Evolutionary conservation across 306 rosid species (phyloP).

Genomic region (Quercus mongolica): DNA sequence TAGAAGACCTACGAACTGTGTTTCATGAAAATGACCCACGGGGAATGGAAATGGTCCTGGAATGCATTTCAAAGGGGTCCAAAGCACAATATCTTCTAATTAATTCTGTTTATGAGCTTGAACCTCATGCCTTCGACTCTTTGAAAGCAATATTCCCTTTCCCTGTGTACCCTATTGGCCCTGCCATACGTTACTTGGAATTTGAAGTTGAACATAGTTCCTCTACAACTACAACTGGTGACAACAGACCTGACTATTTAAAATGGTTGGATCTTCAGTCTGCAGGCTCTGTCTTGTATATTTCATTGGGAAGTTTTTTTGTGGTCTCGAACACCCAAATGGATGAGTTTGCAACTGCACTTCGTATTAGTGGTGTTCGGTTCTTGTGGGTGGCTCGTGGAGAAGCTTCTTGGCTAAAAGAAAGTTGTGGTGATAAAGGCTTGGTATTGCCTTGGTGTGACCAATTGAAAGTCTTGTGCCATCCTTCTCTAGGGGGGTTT

Average conservation of each 20-base stretch:
- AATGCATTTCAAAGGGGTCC: constrained; percentile 26
- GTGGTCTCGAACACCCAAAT: not conserved
- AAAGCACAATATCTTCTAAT: constrained; percentile 41
- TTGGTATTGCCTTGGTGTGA: not conserved
- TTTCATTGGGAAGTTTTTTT: not conserved
- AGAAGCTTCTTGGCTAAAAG: not conserved
- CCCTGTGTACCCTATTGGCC: constrained; percentile 50
- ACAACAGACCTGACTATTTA: constrained; percentile 19
- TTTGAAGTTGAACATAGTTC: not conserved
- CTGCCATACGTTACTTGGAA: constrained; percentile 43
- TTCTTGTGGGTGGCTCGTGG: not conserved
- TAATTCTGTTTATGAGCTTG: constrained; percentile 48
- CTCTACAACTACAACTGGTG: not conserved
- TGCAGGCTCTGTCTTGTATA: not conserved
- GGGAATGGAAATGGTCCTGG: constrained; percentile 28
- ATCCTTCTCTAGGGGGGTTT: not conserved
- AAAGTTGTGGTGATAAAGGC: not conserved
- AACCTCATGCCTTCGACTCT: constrained; percentile 29
- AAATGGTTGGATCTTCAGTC: constrained; percentile 43
- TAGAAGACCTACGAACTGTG: constrained; percentile 30
- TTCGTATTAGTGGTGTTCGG: not conserved
- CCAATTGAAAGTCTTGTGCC: not conserved
- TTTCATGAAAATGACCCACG: constrained; percentile 21
- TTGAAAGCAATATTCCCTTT: constrained; percentile 31
- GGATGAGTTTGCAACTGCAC: not conserved